These are phyloP conservation scores for Gaeumannomyces tritici DNA, from an alignment of 2,329 filamentous ascomycete species.

Conservation along the genomic window DNA sequence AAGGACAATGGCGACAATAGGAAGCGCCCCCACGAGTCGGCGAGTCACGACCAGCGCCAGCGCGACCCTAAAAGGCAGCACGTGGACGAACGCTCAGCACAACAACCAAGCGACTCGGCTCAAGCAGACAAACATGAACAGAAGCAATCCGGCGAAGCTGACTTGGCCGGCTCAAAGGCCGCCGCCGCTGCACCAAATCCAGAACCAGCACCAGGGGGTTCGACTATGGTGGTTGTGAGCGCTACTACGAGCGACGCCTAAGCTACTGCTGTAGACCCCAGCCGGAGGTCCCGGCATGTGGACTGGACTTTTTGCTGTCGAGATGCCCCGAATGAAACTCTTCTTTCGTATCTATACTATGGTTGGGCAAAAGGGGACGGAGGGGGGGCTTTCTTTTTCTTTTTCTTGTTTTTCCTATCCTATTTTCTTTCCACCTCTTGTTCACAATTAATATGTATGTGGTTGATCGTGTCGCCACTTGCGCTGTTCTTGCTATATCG, in stretches of 20 bases:
- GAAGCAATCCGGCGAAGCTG: background rate
- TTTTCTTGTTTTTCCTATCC: no score
- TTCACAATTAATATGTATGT: background rate
- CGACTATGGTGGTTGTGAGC: no score
- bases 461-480: background rate
- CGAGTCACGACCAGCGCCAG: conserved; percentile 5
- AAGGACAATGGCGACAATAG: conserved; percentile 21
- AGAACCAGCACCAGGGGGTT: background rate
- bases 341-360: background rate
- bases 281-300: background rate
- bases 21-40: conserved; percentile 22
- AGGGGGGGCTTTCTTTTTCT: background rate
- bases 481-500: background rate
- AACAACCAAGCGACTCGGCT: background rate
- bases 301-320: background rate
- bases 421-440: background rate
- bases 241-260: background rate
- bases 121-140: background rate
- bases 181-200: background rate
- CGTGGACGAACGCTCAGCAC: conserved; percentile 8
- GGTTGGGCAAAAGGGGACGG: background rate
- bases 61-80: conserved; percentile 15
- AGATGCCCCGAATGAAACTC: conserved; percentile 1
- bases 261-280: background rate
- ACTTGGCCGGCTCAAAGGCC: background rate